These are phyloP conservation scores for Panicum miliaceum DNA, from an alignment of 176 grass and related monocot genomes.

Conservation along the genomic window DNA sequence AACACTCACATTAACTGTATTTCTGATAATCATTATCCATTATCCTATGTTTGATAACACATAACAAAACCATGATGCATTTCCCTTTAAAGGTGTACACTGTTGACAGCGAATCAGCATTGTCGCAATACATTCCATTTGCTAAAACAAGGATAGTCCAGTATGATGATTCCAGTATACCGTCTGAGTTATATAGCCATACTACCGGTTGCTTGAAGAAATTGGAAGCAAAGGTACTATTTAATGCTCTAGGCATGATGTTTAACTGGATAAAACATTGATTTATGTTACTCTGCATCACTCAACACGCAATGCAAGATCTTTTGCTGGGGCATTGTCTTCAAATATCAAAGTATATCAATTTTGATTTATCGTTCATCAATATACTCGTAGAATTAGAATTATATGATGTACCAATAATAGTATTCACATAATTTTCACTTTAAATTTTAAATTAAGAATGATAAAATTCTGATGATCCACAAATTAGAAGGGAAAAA, in stretches of 20 bases:
- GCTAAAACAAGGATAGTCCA: constrained; percentile 54
- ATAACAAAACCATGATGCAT: background rate
- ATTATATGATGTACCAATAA: background rate
- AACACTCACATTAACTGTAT: background rate
- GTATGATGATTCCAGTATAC: constrained; percentile 53
- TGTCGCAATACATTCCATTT: constrained; percentile 69
- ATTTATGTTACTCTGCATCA: background rate
- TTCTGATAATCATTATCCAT: constrained; percentile 14
- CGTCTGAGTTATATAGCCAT: constrained; percentile 19
- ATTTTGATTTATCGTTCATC: background rate
- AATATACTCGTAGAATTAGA: background rate
- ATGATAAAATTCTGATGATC: too few species aligned
- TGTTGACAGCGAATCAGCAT: constrained; percentile 58
- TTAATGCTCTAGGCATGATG: constrained; percentile 8
- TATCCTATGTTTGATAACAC: background rate
- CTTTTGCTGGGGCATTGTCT: background rate
- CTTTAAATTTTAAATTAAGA: background rate
- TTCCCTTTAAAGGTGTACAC: constrained; percentile 79
- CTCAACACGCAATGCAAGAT: background rate
- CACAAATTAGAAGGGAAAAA: too few species aligned
- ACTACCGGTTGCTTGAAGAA: constrained; percentile 39
- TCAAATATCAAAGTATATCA: background rate
- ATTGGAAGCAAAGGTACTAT: constrained; percentile 60
- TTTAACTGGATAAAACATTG: background rate
- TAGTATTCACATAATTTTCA: background rate